A percentile compares a stretch with the other conserved stretches of the same genome.
These are phyloP conservation scores for Ganoderma sinense DNA, from an alignment of 1,284 basidiomycete species.

Conservation along the genomic window DNA sequence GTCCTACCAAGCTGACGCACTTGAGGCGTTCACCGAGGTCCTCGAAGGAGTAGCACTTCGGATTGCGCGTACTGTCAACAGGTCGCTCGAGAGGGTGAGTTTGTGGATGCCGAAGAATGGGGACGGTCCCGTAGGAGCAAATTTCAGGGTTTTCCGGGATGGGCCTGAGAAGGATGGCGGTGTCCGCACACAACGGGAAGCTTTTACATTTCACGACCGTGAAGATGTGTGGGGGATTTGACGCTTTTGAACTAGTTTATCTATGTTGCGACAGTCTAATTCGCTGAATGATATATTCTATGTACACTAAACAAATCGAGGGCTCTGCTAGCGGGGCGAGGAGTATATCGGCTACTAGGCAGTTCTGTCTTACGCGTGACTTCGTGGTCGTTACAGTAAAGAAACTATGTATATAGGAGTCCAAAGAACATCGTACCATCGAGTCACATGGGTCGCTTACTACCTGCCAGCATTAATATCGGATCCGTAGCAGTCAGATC, in stretches of 20 bases:
- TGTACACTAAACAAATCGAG: too few species aligned
- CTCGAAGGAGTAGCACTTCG: not conserved
- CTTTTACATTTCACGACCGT: not conserved
- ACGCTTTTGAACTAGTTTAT: not conserved
- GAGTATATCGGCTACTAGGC: too few species aligned
- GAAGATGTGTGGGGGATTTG: not conserved
- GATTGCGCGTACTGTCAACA: not conserved
- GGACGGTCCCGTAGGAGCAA: not conserved
- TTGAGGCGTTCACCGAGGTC: not conserved
- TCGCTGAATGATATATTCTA: too few species aligned
- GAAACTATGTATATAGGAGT: too few species aligned
- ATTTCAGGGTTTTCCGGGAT: not conserved
- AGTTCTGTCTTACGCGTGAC: too few species aligned
- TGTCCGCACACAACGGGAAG: not conserved
- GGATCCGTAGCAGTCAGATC: too few species aligned
- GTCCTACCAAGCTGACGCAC: not conserved
- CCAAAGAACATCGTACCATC: too few species aligned
- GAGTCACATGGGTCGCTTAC: too few species aligned
- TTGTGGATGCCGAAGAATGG: not conserved
- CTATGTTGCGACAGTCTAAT: too few species aligned
- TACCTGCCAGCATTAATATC: too few species aligned
- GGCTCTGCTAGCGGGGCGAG: too few species aligned
- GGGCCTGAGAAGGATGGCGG: not conserved
- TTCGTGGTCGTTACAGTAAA: too few species aligned
- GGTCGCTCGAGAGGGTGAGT: not conserved